phyloP scores from a whole-genome alignment of 176 grass and related monocot genomes.

The Metroxylon sagu region DNA sequence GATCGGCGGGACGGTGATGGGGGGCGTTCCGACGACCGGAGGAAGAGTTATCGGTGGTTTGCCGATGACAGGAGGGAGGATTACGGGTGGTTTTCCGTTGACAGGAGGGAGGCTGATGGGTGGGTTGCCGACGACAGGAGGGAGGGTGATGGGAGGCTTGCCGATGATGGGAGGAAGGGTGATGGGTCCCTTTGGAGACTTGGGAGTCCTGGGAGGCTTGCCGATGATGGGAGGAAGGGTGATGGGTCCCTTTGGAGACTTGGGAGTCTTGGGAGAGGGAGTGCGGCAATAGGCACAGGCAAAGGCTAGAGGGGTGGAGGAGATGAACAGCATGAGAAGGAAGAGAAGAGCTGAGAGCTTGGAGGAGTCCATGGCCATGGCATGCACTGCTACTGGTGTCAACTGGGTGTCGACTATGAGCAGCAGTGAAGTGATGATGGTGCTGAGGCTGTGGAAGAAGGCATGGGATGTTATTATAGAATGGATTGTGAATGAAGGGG shows the following conservation, averaged over 20 bases:
- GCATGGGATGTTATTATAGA: no score
- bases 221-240: no score
- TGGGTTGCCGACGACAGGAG: neutral
- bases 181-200: no score
- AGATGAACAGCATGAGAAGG: conserved; percentile 38
- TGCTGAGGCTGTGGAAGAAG: no score
- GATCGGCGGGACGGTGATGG: neutral
- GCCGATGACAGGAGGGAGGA: neutral
- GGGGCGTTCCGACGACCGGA: neutral
- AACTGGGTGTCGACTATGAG: no score
- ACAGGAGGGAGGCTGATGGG: neutral
- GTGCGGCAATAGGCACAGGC: conserved; percentile 13
- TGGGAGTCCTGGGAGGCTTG: neutral
- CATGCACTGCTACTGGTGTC: no score
- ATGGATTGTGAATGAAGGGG: no score
- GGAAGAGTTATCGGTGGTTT: neutral
- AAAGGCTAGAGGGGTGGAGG: conserved; percentile 26
- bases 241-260: no score
- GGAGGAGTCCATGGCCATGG: conserved; percentile 39
- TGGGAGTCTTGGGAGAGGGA: neutral
- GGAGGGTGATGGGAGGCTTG: neutral
- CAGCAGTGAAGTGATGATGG: no score
- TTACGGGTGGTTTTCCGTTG: neutral
- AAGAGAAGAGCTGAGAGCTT: conserved; percentile 41
- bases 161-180: no score